Conservation (phyloP, 768 basidiomycete species). For the Gloeophyllum trabeum region DNA sequence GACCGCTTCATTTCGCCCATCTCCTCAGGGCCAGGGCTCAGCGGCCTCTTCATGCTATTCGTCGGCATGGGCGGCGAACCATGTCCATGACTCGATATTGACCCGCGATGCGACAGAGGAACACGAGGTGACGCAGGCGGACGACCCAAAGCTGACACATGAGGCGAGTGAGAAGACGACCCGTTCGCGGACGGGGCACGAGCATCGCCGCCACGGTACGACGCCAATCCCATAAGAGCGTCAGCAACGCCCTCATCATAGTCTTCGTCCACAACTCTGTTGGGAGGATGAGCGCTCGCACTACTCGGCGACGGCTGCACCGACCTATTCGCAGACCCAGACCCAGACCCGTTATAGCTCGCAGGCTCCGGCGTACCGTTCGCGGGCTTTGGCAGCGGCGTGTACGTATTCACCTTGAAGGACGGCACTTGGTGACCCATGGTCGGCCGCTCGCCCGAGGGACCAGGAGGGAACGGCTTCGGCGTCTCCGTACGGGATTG, state of each 20-base stretch:
- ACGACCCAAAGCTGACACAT: constrained; percentile 45
- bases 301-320: constrained; percentile 67
- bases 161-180: constrained; percentile 30
- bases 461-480: constrained; percentile 20
- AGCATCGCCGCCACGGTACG: constrained; percentile 14
- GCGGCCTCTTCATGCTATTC: constrained; percentile 48
- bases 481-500: constrained; percentile 33
- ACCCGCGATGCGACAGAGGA: constrained; percentile 44
- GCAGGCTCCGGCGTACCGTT: constrained; percentile 47
- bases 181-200: constrained; percentile 6
- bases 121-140: constrained; percentile 37
- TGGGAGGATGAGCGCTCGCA: constrained; percentile 49
- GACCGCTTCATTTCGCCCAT: constrained; percentile 48
- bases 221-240: constrained; percentile 58
- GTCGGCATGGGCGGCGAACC: constrained; percentile 43
- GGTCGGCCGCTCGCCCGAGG: constrained; percentile 4
- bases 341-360: constrained; percentile 56
- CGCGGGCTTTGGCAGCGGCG: constrained; percentile 22
- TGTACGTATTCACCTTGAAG: constrained; percentile 13
- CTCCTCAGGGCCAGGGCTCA: constrained; percentile 61
- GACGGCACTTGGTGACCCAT: constrained; percentile 2
- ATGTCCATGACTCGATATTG: constrained; percentile 53
- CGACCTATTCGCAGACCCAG: constrained; percentile 48
- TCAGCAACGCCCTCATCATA: constrained; percentile 92
- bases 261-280: constrained; percentile 77